Evolutionary conservation across 495 filamentous ascomycete species (phyloP).

Genomic region (Aspergillus biplanus): DNA sequence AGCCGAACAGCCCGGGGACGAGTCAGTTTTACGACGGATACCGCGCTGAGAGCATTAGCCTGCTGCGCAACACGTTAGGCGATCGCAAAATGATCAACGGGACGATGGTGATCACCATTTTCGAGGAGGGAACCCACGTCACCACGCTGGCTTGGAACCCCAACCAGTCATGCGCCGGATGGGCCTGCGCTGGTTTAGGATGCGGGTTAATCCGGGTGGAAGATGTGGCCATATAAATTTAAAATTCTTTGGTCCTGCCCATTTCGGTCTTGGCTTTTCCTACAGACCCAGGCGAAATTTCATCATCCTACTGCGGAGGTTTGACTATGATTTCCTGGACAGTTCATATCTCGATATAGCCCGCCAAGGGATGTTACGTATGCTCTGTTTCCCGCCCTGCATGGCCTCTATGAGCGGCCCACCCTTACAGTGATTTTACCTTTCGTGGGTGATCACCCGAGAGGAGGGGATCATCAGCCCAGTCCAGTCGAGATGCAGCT

Average conservation of each 20-base stretch:
- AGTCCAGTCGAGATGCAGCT: background rate
- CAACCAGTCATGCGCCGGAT: conserved; percentile 62
- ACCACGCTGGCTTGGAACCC: conserved; percentile 67
- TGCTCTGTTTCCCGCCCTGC: conserved; percentile 11
- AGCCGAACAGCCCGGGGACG: conserved; percentile 41
- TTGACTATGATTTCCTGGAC: background rate
- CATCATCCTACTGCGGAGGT: background rate
- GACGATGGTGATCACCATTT: conserved; percentile 51
- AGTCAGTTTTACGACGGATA: conserved; percentile 65
- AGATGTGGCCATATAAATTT: conserved; percentile 57
- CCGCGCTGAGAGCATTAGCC: conserved; percentile 48
- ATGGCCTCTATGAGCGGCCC: background rate
- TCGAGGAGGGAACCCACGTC: conserved; percentile 61
- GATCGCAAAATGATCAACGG: conserved; percentile 42
- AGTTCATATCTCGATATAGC: background rate
- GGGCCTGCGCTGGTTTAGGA: conserved; percentile 65
- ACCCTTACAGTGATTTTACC: background rate
- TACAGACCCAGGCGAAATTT: background rate
- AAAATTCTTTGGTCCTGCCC: conserved; percentile 13
- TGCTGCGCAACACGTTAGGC: conserved; percentile 35
- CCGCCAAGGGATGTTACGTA: conserved; percentile 10
- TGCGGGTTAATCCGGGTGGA: conserved; percentile 70
- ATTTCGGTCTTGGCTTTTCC: background rate
- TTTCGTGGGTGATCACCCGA: background rate
- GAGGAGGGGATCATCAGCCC: background rate